A percentile compares a stretch with the other conserved stretches of the same genome.
Conservation (phyloP, 1,139 yeast species). For the Protomyces macrosporus region DNA sequence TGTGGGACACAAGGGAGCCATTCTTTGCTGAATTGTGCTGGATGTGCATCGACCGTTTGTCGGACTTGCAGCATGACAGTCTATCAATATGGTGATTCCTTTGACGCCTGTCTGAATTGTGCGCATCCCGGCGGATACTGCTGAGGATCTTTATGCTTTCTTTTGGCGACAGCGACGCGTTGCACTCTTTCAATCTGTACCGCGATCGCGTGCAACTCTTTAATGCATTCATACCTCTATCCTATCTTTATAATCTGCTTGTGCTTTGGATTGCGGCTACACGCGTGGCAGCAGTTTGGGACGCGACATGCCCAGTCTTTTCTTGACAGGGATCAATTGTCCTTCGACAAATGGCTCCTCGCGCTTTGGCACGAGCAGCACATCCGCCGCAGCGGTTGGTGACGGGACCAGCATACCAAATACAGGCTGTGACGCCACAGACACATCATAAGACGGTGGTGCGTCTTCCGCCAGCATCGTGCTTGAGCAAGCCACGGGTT, state of each 20-base stretch:
- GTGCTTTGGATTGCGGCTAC: background rate
- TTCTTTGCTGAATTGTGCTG: background rate
- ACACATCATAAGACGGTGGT: too few relatives aligned
- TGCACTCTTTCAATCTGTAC: background rate
- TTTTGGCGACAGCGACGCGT: background rate
- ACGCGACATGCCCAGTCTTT: conserved; percentile 21
- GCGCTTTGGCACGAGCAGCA: too few relatives aligned
- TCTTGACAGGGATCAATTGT: background rate
- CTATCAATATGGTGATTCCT: background rate
- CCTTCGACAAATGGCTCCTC: too few relatives aligned
- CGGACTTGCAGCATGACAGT: conserved; percentile 14
- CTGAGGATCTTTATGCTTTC: background rate
- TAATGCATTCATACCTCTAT: background rate
- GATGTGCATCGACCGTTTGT: conserved; percentile 2
- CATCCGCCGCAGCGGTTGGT: too few relatives aligned
- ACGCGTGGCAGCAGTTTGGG: conserved; percentile 2
- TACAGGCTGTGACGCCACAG: too few relatives aligned
- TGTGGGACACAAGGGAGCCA: background rate
- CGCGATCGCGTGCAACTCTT: background rate
- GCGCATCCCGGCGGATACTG: background rate
- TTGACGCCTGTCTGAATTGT: conserved; percentile 17
- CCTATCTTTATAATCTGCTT: background rate
- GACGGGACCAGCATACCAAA: too few relatives aligned
- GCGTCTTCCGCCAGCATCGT: too few relatives aligned
- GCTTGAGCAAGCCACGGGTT: background rate